These are phyloP conservation scores for Leishmania gerbilli DNA, from an alignment of 208 protist genomes.

Conservation along the genomic window DNA sequence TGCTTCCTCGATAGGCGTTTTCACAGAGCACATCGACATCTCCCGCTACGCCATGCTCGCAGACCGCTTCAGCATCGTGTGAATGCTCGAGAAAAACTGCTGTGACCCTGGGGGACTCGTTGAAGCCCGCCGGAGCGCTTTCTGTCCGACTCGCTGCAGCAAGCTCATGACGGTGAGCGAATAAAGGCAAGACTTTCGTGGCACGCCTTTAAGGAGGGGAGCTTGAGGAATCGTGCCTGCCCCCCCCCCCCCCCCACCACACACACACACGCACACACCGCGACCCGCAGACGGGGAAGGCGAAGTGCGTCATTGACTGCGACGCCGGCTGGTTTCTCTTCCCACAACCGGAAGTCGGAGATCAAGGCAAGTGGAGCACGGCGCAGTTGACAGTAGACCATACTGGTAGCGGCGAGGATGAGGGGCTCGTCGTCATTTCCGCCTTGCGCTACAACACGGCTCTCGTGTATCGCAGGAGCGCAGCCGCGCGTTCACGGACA, in stretches of 20 bases:
- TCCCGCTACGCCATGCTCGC: conserved; percentile 55
- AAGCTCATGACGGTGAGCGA: not conserved
- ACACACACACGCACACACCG: not conserved
- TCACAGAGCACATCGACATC: conserved; percentile 45
- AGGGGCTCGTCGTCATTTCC: conserved; percentile 7
- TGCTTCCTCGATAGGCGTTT: conserved; percentile 65
- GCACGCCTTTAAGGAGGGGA: not conserved
- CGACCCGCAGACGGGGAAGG: conserved; percentile 6
- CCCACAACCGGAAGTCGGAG: not conserved
- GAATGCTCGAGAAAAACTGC: not conserved
- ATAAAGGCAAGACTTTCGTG: not conserved
- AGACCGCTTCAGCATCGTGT: conserved; percentile 38
- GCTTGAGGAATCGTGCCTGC: conserved; percentile 5
- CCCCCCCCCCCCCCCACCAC: not conserved
- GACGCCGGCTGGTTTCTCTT: conserved; percentile 7
- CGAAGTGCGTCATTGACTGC: conserved; percentile 9
- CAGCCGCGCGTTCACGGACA: not conserved
- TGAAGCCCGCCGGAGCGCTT: conserved; percentile 1
- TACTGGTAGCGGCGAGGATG: not conserved
- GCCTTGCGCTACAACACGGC: not conserved
- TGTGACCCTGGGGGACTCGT: conserved; percentile 1
- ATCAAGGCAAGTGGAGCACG: not conserved
- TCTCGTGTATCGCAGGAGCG: not conserved
- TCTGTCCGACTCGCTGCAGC: conserved; percentile 1
- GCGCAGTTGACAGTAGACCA: conserved; percentile 4